Evolutionary conservation across 2,329 filamentous ascomycete species (phyloP), one percentile per base, ranked within the genome.

Genomic region (Chaetomiaceae sp.): DNA sequence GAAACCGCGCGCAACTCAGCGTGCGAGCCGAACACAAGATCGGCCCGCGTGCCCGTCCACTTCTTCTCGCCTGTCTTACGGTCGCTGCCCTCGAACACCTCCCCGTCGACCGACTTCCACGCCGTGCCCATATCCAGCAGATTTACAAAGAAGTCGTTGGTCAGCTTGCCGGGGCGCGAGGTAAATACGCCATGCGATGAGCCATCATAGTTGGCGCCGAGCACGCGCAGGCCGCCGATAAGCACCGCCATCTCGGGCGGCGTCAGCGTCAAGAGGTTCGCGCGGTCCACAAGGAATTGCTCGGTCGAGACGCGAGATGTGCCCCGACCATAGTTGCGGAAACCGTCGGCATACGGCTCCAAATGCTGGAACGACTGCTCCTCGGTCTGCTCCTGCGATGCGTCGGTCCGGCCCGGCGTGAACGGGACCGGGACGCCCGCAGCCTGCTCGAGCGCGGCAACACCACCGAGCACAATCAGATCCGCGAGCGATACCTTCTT

Each of bases 81-180:
- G 71, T 89, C 84, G 8, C 70, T 63, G 33, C 84, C 86, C 59
- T 83, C 79, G 67, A 80, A 90, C 44, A 76, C 51, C 63, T 89
- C 85, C 49, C 69, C 71, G n/a, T 62, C 60, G 34, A 71, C 71
- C 0, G 78, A 63, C 71, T 81, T 82, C 87, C 87, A 90, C 20
- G 71, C 74, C 6, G 79, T 87, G 68, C 70, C 73, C 63, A 77
- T 80, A 64, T 89, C 86, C 21, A 91, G 79, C 1, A 91, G 75
- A 73, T 90, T 90, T 69, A 88, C 79, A 65, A 91, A 91, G 78
- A 89, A 91, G 72, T 90, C 87, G 70, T 87, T 90, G 65, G 82
- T 87, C 62, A 91, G 75, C 61, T 80, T 70, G 37, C 87, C 87
- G 1, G 85, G 84, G 7, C 74, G 75, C 61, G 77, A 75, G 52